A percentile compares a stretch with the other conserved stretches of the same genome.
Conservation (phyloP, 2,329 filamentous ascomycete species). For the Talaromyces marneffei region DNA sequence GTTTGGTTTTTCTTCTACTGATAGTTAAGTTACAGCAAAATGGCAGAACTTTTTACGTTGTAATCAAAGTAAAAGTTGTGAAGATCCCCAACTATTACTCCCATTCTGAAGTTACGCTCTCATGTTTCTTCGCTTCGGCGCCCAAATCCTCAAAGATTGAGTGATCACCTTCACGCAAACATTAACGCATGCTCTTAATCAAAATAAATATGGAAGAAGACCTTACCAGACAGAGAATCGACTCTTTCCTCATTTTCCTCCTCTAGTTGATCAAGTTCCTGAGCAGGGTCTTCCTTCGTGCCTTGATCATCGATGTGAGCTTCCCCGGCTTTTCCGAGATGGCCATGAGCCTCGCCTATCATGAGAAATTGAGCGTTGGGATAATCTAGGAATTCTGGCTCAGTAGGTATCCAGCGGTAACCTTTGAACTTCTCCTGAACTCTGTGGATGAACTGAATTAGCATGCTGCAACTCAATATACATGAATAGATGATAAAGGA, state of each 20-base stretch:
- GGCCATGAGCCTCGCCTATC: constrained; percentile 54
- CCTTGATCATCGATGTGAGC: constrained; percentile 42
- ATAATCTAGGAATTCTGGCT: constrained; percentile 69
- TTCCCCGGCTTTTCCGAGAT: constrained; percentile 31
- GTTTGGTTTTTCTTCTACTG: too few relatives aligned
- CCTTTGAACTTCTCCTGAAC: constrained; percentile 66
- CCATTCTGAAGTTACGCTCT: constrained; percentile 59
- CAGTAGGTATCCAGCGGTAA: constrained; percentile 67
- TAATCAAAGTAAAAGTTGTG: not conserved
- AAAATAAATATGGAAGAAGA: not conserved
- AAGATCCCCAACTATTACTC: constrained; percentile 19
- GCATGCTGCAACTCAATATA: not conserved
- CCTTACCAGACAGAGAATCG: constrained; percentile 50
- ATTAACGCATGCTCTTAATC: not conserved
- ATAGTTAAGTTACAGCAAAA: not conserved
- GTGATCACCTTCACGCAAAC: constrained; percentile 46
- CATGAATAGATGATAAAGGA: not conserved
- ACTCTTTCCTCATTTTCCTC: constrained; percentile 67
- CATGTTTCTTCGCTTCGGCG: constrained; percentile 58
- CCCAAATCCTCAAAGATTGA: constrained; percentile 56
- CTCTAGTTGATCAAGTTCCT: constrained; percentile 69
- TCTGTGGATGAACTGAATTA: constrained; percentile 33
- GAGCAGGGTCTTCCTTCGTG: constrained; percentile 58
- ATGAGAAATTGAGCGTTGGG: constrained; percentile 70
- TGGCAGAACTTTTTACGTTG: not conserved